These are phyloP conservation scores for Hippophae gyantsensis DNA, from an alignment of 306 rosid species.

Conservation along the genomic window DNA sequence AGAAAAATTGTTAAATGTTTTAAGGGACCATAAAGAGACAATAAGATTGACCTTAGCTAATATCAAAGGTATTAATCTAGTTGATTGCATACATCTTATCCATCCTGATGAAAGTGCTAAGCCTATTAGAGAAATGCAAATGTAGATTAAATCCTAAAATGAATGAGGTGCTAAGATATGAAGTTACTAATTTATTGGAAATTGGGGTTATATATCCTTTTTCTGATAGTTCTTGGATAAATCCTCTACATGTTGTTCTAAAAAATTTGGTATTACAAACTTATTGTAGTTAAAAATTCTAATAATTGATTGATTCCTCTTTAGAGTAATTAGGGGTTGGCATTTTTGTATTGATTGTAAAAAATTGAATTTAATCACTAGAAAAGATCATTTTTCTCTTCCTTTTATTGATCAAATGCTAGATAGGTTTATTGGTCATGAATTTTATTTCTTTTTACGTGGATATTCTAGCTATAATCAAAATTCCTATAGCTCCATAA, in stretches of 20 bases:
- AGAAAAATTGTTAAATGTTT: not conserved
- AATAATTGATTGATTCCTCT: not conserved
- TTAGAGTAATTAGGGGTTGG: not conserved
- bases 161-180: not conserved
- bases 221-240: not conserved
- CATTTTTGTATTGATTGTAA: too few species aligned
- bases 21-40: not conserved
- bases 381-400: too few species aligned
- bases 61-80: conserved; percentile 3
- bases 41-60: not conserved
- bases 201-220: not conserved
- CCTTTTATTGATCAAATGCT: too few species aligned
- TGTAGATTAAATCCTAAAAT: not conserved
- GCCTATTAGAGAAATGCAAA: not conserved
- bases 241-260: not conserved
- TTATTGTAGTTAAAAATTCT: not conserved
- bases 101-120: not conserved
- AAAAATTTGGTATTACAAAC: not conserved
- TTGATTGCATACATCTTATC: not conserved
- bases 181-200: not conserved
- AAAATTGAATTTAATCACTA: too few species aligned
- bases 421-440: too few species aligned
- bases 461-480: too few species aligned
- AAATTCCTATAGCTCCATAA: too few species aligned
- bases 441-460: too few species aligned